Evolutionary conservation across 495 filamentous ascomycete genomes (phyloP).

Genomic region (Penicillium alfredii): DNA sequence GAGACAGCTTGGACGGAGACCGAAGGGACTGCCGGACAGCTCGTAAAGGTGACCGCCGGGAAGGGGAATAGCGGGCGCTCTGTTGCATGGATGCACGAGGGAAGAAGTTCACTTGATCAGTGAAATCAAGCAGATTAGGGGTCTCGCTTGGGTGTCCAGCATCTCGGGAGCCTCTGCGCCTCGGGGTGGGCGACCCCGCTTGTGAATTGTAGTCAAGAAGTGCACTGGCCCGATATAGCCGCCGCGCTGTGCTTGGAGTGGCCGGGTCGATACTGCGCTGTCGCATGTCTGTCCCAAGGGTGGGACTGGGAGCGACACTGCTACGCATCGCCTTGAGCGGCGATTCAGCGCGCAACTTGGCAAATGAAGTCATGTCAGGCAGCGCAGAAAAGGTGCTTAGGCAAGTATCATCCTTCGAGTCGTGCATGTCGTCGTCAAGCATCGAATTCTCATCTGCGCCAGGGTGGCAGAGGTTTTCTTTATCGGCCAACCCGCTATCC

Average conservation of each 20-base stretch:
- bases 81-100: conserved; percentile 34
- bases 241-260: conserved; percentile 35
- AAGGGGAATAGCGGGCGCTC: conserved; percentile 38
- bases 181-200: conserved; percentile 53
- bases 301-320: conserved; percentile 29
- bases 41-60: conserved; percentile 37
- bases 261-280: conserved; percentile 18
- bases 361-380: conserved; percentile 83
- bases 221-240: conserved; percentile 25
- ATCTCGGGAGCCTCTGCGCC: conserved; percentile 56
- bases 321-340: conserved; percentile 41
- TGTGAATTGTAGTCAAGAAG: conserved; percentile 38
- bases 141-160: conserved; percentile 16
- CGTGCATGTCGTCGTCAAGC: conserved; percentile 27
- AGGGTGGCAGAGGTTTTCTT: conserved; percentile 18
- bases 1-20: conserved; percentile 37
- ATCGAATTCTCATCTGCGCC: conserved; percentile 19
- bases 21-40: conserved; percentile 28
- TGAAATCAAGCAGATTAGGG: conserved; percentile 75
- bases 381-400: conserved; percentile 84
- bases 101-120: conserved; percentile 64
- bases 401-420: conserved; percentile 66
- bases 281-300: conserved; percentile 9
- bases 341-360: conserved; percentile 56
- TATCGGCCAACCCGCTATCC: conserved; percentile 9